phyloP scores from a whole-genome alignment of 1,139 yeast genomes.

The Tardiomyces digboiensis region DNA sequence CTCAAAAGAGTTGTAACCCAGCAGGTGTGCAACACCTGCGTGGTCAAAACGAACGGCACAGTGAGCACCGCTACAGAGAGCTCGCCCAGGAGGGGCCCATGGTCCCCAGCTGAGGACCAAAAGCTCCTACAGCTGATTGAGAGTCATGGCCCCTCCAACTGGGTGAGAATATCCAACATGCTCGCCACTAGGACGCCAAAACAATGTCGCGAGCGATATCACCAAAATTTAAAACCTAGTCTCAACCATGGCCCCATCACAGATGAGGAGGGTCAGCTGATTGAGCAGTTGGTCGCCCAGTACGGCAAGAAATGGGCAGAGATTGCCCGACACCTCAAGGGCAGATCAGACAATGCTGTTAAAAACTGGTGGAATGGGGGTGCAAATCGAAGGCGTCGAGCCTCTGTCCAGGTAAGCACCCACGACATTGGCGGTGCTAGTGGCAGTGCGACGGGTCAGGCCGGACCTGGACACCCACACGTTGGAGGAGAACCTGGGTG shows the following conservation, averaged over 20 bases:
- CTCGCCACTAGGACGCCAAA: conserved; percentile 78
- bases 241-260: conserved; percentile 77
- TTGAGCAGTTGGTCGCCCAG: conserved; percentile 67
- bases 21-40: too few relatives aligned
- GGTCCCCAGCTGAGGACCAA: conserved; percentile 84
- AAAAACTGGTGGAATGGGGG: conserved; percentile 98
- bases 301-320: conserved; percentile 95
- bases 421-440: neutral
- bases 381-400: conserved; percentile 65
- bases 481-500: neutral
- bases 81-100: conserved; percentile 57
- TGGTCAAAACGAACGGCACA: neutral
- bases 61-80: neutral
- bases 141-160: conserved; percentile 75
- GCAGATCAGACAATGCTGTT: conserved; percentile 83
- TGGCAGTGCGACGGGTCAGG: neutral
- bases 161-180: conserved; percentile 78
- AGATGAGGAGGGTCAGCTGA: conserved; percentile 72
- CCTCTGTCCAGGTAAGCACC: conserved; percentile 21
- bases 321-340: conserved; percentile 79
- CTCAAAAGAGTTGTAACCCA: too few relatives aligned
- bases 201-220: conserved; percentile 89
- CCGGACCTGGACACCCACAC: conserved; percentile 2
- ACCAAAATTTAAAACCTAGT: conserved; percentile 82
- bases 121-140: conserved; percentile 60